phyloP scores from a whole-genome alignment of 768 basidiomycete genomes.

The Lactifluus pinguis region DNA sequence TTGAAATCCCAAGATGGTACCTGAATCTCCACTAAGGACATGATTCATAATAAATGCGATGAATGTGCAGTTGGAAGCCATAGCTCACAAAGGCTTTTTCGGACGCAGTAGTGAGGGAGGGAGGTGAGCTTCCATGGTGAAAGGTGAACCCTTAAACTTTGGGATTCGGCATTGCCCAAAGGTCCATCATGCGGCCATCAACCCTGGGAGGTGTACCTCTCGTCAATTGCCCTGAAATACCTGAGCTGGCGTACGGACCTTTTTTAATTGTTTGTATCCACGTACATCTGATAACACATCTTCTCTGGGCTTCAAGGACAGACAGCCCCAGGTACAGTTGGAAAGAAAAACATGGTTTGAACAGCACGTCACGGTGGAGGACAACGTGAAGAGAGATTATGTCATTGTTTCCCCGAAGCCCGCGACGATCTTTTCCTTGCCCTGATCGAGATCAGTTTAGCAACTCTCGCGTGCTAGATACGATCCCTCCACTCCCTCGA shows the following conservation, averaged over 20 bases:
- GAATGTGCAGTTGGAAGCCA: background rate
- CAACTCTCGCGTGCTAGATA: background rate
- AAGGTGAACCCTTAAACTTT: background rate
- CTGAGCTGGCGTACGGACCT: background rate
- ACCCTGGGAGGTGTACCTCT: background rate
- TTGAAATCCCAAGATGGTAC: background rate
- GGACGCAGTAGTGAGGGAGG: background rate
- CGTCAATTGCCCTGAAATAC: background rate
- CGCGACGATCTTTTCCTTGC: background rate
- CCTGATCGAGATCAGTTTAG: background rate
- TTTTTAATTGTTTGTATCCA: background rate
- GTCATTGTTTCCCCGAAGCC: background rate
- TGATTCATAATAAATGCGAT: background rate
- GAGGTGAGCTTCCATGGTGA: background rate
- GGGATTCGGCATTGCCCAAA: background rate
- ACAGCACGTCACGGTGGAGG: background rate
- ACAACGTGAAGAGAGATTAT: background rate
- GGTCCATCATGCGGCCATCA: background rate
- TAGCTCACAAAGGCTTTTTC: background rate
- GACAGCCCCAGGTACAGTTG: background rate
- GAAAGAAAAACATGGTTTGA: too few species aligned
- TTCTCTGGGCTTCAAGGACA: background rate
- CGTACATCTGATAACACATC: background rate
- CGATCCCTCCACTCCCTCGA: background rate
- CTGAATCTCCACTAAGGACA: background rate